Evolutionary conservation across 441 rosid species (phyloP), one percentile per base, ranked within the genome.

Genomic region (Flueggea neowawraea): DNA sequence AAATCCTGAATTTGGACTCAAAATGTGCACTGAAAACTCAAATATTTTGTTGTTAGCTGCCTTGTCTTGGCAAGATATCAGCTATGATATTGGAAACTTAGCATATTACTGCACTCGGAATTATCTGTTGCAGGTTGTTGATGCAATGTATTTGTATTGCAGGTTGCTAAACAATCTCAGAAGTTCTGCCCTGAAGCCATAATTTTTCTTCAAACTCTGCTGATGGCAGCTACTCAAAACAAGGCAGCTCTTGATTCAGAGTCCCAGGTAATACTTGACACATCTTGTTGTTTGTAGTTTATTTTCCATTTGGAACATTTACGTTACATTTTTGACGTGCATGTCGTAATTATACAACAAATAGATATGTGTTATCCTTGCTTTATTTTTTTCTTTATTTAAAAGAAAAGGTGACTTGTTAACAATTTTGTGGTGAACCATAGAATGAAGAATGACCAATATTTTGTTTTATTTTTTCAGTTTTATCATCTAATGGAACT

Each of bases 141-240:
- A 67, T 50, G 45, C 62, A 57, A 57, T 63, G 15, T 32, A 17
- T 57, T 53, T 63, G 6, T 66, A n/a, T 69, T 68, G 71, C 73
- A 93, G 97, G 78, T 86, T 36, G 73, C 75, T 52, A 88, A 75
- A 76, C 86, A 87, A 63, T 84, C 98, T 53, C 66, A 66, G 71
- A 94, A 84, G 75, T 90, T 84, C 70, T 90, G 90, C 64, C 96
- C 97, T 10, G 98, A 90, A 71, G 98, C 87, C 65, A 74, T 88
- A 48, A 50, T 83, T 69, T 90, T 88, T 80, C 81, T 88, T 54
- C 75, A 73, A 58, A 75, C 84, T 54, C 69, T 90, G 61, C 72
- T 94, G 47, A 69, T 77, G 82, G 86, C 85, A 51, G 88, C 83
- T 31, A 70, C 58, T 43, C 83, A 76, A 68, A 66, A 66, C 72